A percentile compares a stretch with the other conserved stretches of the same genome.
Conservation (phyloP, 306 rosid genomes). For the Inga leiocalycina region DNA sequence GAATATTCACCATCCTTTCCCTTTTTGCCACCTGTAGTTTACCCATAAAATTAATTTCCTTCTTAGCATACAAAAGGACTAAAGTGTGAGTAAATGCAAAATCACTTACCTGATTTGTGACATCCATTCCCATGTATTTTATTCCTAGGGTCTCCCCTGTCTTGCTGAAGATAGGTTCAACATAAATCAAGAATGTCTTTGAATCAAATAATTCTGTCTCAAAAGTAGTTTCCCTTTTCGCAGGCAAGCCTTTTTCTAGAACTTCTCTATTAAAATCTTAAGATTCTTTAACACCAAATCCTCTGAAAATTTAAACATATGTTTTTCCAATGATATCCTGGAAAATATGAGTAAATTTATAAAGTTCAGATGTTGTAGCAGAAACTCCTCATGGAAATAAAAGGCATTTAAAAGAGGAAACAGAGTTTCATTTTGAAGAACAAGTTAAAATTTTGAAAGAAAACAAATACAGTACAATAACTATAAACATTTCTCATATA, state of each 20-base stretch:
- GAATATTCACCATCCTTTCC: constrained; percentile 83
- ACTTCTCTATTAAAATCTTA: constrained; percentile 97
- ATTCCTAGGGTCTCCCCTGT: constrained; percentile 92
- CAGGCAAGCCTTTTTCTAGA: no score
- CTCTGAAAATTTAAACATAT: constrained; percentile 88
- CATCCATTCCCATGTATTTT: constrained; percentile 74
- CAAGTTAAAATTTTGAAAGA: no score
- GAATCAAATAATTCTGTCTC: constrained; percentile 83
- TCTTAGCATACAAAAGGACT: constrained; percentile 22
- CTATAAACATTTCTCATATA: no score
- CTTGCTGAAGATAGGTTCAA: constrained; percentile 86
- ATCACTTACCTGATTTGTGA: constrained; percentile 48
- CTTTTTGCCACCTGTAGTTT: constrained; percentile 79
- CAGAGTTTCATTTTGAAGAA: no score
- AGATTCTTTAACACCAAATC: constrained; percentile 90
- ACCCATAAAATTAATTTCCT: constrained; percentile 19
- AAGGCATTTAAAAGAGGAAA: no score
- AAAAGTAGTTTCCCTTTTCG: constrained; percentile 39
- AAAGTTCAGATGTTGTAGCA: constrained; percentile 9
- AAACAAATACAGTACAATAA: no score
- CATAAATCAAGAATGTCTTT: constrained; percentile 86
- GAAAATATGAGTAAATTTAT: constrained; percentile 4
- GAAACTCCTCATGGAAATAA: background rate
- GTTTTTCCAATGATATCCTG: constrained; percentile 96
- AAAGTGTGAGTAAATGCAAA: constrained; percentile 1